Percentiles rank a stretch among this genome's conserved stretches.
These are phyloP conservation scores for Rusavskia elegans DNA, from an alignment of 495 filamentous ascomycete species.

Conservation along the genomic window DNA sequence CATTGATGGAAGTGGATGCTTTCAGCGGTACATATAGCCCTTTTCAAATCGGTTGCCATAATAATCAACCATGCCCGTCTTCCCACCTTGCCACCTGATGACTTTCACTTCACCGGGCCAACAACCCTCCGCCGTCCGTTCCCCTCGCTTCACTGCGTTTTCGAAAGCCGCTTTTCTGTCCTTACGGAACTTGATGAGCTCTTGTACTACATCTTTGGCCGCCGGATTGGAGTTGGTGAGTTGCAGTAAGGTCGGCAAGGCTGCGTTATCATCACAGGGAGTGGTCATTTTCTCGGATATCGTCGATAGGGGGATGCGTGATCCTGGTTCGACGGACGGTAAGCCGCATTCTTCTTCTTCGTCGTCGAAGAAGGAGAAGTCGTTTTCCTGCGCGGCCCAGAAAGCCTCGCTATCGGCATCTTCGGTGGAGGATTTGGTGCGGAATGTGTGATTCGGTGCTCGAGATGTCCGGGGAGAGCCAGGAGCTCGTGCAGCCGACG, in stretches of 20 bases:
- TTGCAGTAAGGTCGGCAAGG: background rate
- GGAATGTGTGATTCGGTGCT: background rate
- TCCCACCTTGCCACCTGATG: slow-evolving; percentile 23
- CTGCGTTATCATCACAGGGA: slow-evolving; percentile 17
- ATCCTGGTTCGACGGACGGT: slow-evolving; percentile 25
- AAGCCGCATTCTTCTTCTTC: slow-evolving; percentile 45
- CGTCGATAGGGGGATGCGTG: slow-evolving; percentile 28
- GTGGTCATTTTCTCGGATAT: slow-evolving; percentile 28
- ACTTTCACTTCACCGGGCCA: slow-evolving; percentile 41
- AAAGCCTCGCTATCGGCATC: slow-evolving; percentile 44
- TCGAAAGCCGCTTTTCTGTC: slow-evolving; percentile 30
- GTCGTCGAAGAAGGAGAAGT: slow-evolving; percentile 47
- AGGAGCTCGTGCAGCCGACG: background rate
- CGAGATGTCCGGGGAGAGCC: slow-evolving; percentile 1
- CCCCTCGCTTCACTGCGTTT: slow-evolving; percentile 17
- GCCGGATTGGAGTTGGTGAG: background rate
- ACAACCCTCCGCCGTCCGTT: slow-evolving; percentile 29
- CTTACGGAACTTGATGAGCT: slow-evolving; percentile 32
- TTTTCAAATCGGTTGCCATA: slow-evolving; percentile 40
- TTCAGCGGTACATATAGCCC: slow-evolving; percentile 12
- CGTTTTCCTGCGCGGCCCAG: slow-evolving; percentile 40
- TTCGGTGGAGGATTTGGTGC: slow-evolving; percentile 38
- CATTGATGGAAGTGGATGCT: no score
- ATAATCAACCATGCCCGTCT: slow-evolving; percentile 31
- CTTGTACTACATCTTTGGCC: slow-evolving; percentile 28